phyloP scores from a whole-genome alignment of 768 basidiomycete genomes.

The Psilocybe azurescens region DNA sequence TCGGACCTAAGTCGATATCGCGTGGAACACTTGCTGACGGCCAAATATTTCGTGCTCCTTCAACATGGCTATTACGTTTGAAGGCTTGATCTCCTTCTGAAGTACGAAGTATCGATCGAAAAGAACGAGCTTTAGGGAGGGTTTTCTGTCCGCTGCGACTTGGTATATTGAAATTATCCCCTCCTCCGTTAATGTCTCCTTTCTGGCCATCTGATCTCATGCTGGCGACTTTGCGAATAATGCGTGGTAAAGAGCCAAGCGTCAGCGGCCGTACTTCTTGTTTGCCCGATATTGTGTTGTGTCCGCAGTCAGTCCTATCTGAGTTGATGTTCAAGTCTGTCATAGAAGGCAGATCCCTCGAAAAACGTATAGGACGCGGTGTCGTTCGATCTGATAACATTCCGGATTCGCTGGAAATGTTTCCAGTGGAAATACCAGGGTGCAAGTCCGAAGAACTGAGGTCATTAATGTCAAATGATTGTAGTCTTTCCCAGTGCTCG shows the following conservation, averaged over 20 bases:
- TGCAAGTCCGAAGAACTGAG: not conserved
- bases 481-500: not conserved
- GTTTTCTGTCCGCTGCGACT: slow-evolving; percentile 20
- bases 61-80: not conserved
- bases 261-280: slow-evolving; percentile 4
- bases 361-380: not conserved
- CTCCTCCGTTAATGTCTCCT: slow-evolving; percentile 4
- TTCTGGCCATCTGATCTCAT: slow-evolving; percentile 34
- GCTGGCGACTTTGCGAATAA: slow-evolving; percentile 43
- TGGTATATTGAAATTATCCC: not conserved
- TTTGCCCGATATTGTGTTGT: not conserved
- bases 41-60: slow-evolving; percentile 1
- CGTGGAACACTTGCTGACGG: not conserved
- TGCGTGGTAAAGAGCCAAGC: slow-evolving; percentile 29
- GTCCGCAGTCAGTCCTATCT: not conserved
- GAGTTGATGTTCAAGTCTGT: not conserved
- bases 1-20: not conserved
- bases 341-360: not conserved
- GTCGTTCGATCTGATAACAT: not conserved
- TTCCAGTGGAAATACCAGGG: not conserved
- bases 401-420: not conserved
- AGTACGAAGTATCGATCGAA: slow-evolving; percentile 26
- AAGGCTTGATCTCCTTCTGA: slow-evolving; percentile 12
- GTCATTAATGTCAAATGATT: not conserved
- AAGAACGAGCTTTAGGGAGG: slow-evolving; percentile 33